A percentile compares a stretch with the other conserved stretches of the same genome.
These are phyloP conservation scores for Candida sp. DNA, from an alignment of 1,139 yeast species.

Conservation along the genomic window DNA sequence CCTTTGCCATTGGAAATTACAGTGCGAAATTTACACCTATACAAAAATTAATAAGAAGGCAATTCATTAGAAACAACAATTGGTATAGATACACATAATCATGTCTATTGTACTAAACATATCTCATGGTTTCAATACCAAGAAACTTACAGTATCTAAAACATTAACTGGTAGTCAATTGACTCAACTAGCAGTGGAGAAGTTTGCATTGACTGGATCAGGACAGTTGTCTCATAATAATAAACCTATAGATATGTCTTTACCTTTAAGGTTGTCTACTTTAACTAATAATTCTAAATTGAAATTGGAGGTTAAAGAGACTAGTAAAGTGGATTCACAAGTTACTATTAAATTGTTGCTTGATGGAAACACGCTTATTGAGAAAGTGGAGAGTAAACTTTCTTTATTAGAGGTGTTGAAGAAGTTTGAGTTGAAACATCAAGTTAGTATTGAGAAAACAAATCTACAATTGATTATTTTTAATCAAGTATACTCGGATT, in stretches of 20 bases:
- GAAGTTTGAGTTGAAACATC: conserved; percentile 7
- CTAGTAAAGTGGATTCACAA: conserved; percentile 8
- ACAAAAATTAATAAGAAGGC: no score
- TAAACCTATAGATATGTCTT: conserved; percentile 28
- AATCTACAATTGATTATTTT: conserved; percentile 4
- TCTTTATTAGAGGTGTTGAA: conserved; percentile 11
- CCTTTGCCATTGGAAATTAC: no score
- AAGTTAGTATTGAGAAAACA: conserved; percentile 4
- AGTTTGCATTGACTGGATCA: conserved; percentile 20
- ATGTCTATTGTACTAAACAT: conserved; percentile 25
- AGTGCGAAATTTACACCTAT: no score
- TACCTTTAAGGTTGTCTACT: conserved; percentile 32
- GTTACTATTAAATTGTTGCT: conserved; percentile 23
- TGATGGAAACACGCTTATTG: conserved; percentile 9
- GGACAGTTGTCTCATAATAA: conserved; percentile 28
- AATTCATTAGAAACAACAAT: no score
- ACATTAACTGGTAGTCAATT: conserved; percentile 29
- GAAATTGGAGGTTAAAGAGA: conserved; percentile 15
- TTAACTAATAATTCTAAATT: conserved; percentile 31
- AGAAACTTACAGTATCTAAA: conserved; percentile 21
- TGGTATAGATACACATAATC: neutral
- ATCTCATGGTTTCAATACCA: conserved; percentile 15
- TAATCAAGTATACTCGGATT: conserved; percentile 1
- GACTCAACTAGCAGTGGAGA: conserved; percentile 19
- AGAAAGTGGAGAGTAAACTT: conserved; percentile 8